These are phyloP conservation scores for Annulohypoxylon bovei DNA, from an alignment of 495 filamentous ascomycete species.

Conservation along the genomic window DNA sequence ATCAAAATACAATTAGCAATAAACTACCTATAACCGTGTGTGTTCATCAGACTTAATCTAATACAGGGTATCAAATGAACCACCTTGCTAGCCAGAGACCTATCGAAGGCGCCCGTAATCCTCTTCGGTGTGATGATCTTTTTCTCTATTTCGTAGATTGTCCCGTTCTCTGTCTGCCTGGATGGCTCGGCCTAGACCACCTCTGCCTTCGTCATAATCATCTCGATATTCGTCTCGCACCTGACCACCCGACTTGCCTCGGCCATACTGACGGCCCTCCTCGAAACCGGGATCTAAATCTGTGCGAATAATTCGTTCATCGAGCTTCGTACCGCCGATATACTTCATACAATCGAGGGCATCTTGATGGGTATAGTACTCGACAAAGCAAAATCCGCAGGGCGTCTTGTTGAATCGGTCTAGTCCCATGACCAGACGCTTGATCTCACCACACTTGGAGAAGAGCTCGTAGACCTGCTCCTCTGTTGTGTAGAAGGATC, in stretches of 20 bases:
- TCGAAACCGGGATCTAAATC: slow-evolving; percentile 96
- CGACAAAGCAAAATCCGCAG: slow-evolving; percentile 98
- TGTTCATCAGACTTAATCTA: slow-evolving; percentile 14
- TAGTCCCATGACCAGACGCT: slow-evolving; percentile 97
- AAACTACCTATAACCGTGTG: background rate
- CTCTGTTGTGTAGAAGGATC: slow-evolving; percentile 99
- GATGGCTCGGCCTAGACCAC: slow-evolving; percentile 75
- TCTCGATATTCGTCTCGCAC: slow-evolving; percentile 97
- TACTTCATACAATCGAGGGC: slow-evolving; percentile 98
- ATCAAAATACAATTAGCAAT: background rate
- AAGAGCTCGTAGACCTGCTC: slow-evolving; percentile 99
- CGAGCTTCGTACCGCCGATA: slow-evolving; percentile 96
- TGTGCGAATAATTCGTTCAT: slow-evolving; percentile 96
- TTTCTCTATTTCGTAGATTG: slow-evolving; percentile 52
- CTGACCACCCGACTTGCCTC: slow-evolving; percentile 91
- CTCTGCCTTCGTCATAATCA: slow-evolving; percentile 93
- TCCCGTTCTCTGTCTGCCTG: slow-evolving; percentile 70
- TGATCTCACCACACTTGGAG: slow-evolving; percentile 96
- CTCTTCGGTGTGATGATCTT: slow-evolving; percentile 56
- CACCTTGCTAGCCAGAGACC: background rate
- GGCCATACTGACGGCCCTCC: slow-evolving; percentile 93
- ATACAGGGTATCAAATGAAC: slow-evolving; percentile 30
- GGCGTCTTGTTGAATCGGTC: slow-evolving; percentile 97
- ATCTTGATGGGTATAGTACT: slow-evolving; percentile 98
- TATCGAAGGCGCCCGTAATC: slow-evolving; percentile 60